Base-by-base conservation (phyloP, 768 basidiomycete species). In the Phylloporus sp. region DNA sequence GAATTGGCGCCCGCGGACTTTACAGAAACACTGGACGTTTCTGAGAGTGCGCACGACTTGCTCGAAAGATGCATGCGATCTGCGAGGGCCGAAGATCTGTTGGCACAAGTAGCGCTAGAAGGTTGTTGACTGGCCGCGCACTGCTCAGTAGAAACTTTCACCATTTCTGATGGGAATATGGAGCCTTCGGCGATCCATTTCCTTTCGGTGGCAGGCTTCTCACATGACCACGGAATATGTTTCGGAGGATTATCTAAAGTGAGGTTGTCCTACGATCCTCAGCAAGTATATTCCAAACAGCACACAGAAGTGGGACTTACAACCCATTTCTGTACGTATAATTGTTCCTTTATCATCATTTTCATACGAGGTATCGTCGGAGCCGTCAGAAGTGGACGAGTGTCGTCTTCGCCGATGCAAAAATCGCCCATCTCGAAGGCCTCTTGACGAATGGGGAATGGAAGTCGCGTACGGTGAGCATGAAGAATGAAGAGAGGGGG, bases 341-440 rank as follows among this genome's bases (percentile, higher is more conserved):
- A 47, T 6, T 54, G 63, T 52, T 73, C 72, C 55, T 57, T 62
- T 28, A 74, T 57, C 63, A 72, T 60, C 55, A 64, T 23, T 27
- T 62, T 67, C 61, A 73, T 61, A 36, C 73, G 71, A 20, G 72
- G 70, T n/a, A 54, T 40, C 4, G 71, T 74, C 15, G 71, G 72
- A 20, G 60, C 57, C 11, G 71, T 66, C 43, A 64, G 49, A 39
- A 68, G 50, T 15, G 50, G 49, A 36, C 32, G 34, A 38, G 24
- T 8, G 12, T 46, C 39, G 31, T 55, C 57, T 53, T 66, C 61
- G 34, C 59, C 64, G 24, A 41, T n/a, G 23, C 23, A 53, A 22
- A 64, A 34, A 52, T 58, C 53, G 36, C 56, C 58, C 35, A 52
- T 29, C 49, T 64, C 59, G 49, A 60, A 55, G 32, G 48, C 58